phyloP scores from a whole-genome alignment of 768 basidiomycete species.

The Boletus reticulatus region DNA sequence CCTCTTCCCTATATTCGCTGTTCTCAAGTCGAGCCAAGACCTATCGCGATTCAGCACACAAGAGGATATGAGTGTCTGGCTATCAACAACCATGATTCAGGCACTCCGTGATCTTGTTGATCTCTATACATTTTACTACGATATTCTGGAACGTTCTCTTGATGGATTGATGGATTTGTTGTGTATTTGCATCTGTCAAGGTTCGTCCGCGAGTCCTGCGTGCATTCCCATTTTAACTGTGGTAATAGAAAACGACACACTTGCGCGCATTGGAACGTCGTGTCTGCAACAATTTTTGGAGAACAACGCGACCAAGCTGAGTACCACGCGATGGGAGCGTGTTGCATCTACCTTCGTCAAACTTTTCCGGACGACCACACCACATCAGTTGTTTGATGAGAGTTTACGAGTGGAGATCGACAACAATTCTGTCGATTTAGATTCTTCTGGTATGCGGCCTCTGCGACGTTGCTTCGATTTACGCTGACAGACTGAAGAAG shows the following conservation, averaged over 20 bases:
- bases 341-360: conserved; percentile 92
- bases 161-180: conserved; percentile 93
- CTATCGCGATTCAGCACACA: conserved; percentile 91
- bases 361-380: conserved; percentile 96
- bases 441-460: conserved; percentile 36
- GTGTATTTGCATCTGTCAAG: conserved; percentile 98
- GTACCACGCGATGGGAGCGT: conserved; percentile 82
- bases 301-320: conserved; percentile 86
- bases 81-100: conserved; percentile 98
- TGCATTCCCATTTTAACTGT: conserved; percentile 2
- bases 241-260: conserved; percentile 87
- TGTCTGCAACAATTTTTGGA: conserved; percentile 96
- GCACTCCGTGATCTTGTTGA: conserved; percentile 94
- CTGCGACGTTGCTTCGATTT: neutral
- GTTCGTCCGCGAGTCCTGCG: conserved; percentile 39
- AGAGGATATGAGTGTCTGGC: conserved; percentile 99
- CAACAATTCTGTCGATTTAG: conserved; percentile 51
- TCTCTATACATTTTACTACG: conserved; percentile 94
- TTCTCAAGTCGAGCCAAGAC: conserved; percentile 91
- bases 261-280: conserved; percentile 96
- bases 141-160: conserved; percentile 82
- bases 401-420: conserved; percentile 84
- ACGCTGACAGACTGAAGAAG: conserved; percentile 4
- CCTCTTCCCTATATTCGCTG: conserved; percentile 97
- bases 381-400: conserved; percentile 95